Percentiles rank a stretch among this genome's conserved stretches.
Evolutionary conservation across 345 rosid genomes (phyloP).

Genomic region (Camelina laxa): DNA sequence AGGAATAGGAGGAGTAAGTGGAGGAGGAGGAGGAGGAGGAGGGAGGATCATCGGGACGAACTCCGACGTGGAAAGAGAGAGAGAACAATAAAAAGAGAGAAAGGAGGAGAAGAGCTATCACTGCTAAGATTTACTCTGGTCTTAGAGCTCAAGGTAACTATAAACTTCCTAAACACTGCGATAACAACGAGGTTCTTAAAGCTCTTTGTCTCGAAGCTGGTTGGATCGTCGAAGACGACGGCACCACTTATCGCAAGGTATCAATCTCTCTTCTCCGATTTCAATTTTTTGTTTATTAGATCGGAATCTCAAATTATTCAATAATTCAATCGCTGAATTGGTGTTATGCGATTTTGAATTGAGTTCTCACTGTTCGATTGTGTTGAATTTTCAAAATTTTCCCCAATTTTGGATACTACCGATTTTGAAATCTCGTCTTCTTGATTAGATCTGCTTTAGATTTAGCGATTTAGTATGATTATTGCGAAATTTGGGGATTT

Average conservation of each 20-base stretch:
- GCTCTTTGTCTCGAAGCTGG: slow-evolving; percentile 94
- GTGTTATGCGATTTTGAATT: slow-evolving; percentile 2
- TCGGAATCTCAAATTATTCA: slow-evolving; percentile 11
- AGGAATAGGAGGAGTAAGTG: too few species aligned
- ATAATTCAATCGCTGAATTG: neutral
- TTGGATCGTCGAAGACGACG: slow-evolving; percentile 93
- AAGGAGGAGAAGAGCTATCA: slow-evolving; percentile 88
- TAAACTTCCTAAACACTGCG: slow-evolving; percentile 94
- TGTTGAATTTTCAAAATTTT: neutral
- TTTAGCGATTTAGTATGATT: neutral
- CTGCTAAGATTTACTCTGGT: slow-evolving; percentile 90
- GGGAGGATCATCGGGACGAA: slow-evolving; percentile 57
- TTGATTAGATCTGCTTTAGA: neutral
- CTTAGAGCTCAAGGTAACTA: slow-evolving; percentile 87
- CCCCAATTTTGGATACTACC: neutral
- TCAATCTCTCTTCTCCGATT: neutral
- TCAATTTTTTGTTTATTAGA: neutral
- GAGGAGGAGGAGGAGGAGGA: slow-evolving; percentile 37
- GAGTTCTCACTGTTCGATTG: slow-evolving; percentile 39
- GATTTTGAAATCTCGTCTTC: neutral
- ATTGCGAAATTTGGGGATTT: neutral
- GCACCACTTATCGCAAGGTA: slow-evolving; percentile 94
- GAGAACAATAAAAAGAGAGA: slow-evolving; percentile 96
- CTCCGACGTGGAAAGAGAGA: slow-evolving; percentile 95
- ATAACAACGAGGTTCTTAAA: slow-evolving; percentile 93